Evolutionary conservation across 768 basidiomycete genomes (phyloP).

Genomic region (Coprinellus micaceus): DNA sequence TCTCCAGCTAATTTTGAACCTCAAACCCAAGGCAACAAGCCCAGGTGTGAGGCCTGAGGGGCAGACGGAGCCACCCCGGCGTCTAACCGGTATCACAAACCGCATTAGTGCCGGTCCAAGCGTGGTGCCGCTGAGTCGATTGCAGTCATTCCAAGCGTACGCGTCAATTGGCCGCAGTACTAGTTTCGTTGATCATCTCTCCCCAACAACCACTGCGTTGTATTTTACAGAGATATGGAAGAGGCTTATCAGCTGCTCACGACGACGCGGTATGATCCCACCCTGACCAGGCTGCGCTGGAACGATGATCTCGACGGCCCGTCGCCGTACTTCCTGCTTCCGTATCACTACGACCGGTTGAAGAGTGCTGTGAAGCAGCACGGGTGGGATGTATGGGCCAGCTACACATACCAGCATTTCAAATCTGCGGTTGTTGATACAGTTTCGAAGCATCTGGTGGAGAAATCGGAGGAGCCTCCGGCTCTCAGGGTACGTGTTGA

Average conservation of each 20-base stretch:
- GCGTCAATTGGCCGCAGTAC: not conserved
- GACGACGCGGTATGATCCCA: conserved; percentile 57
- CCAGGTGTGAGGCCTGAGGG: too few relatives aligned
- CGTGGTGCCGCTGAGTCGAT: not conserved
- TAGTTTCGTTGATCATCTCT: too few relatives aligned
- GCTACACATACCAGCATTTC: conserved; percentile 6
- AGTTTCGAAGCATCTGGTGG: not conserved
- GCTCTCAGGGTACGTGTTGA: conserved; percentile 22
- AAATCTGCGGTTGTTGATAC: conserved; percentile 10
- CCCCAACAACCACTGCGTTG: too few relatives aligned
- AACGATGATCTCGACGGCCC: conserved; percentile 50
- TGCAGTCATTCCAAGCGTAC: not conserved
- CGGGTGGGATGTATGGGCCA: not conserved
- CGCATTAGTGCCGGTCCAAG: not conserved
- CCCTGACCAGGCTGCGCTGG: conserved; percentile 45
- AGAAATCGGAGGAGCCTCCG: conserved; percentile 7
- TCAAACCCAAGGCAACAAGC: too few relatives aligned
- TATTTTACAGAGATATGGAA: not conserved
- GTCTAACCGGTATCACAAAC: not conserved
- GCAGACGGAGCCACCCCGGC: too few relatives aligned
- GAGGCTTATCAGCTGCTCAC: conserved; percentile 40
- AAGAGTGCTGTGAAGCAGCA: conserved; percentile 36
- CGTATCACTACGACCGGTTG: conserved; percentile 60
- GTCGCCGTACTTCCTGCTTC: conserved; percentile 60
- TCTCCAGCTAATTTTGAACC: too few relatives aligned